Conservation (phyloP, 257 asterid species). For the Fraxinus excelsior region DNA sequence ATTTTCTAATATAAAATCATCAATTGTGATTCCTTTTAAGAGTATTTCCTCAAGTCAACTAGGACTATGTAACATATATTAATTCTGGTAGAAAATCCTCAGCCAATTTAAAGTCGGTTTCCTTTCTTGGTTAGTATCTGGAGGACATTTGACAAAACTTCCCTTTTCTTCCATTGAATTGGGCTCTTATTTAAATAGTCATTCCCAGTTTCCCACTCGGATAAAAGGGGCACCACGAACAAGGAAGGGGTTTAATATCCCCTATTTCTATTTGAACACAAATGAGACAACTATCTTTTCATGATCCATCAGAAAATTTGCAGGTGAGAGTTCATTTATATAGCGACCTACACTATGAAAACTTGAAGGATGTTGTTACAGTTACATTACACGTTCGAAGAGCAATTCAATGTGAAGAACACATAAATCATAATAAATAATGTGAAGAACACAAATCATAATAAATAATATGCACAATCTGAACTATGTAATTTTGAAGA, state of each 20-base stretch:
- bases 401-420: no score
- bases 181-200: background rate
- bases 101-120: background rate
- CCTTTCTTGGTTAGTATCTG: background rate
- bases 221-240: no score
- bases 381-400: no score
- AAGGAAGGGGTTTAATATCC: no score
- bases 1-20: background rate
- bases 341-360: background rate
- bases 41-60: background rate
- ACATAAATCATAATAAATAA: no score
- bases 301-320: background rate
- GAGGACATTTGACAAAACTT: slow-evolving; percentile 2
- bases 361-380: background rate
- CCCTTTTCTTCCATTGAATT: background rate
- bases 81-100: background rate
- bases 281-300: no score
- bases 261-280: no score
- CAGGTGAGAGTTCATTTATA: background rate
- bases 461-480: no score
- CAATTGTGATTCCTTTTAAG: background rate
- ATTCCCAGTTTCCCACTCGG: no score
- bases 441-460: no score
- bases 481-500: no score
- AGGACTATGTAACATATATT: background rate